Evolutionary conservation across 192 early-diverging fungal species (phyloP).

Genomic region (Thamnidium elegans): DNA sequence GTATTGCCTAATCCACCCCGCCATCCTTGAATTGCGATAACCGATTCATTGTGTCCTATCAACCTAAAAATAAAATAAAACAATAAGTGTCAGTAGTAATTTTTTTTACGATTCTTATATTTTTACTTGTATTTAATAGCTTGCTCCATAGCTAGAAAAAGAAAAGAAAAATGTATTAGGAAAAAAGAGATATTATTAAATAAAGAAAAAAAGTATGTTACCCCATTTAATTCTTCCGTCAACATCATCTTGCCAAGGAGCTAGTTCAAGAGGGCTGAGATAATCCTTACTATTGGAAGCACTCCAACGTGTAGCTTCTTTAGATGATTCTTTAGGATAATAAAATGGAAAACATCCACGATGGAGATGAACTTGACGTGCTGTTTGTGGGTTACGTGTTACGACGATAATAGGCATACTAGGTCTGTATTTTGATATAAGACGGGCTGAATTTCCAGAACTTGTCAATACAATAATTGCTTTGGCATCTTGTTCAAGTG

Average conservation of each 20-base stretch:
- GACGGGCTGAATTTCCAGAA: constrained; percentile 77
- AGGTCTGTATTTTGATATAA: constrained; percentile 89
- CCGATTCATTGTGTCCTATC: constrained; percentile 62
- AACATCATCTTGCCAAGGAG: constrained; percentile 59
- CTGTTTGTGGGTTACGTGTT: constrained; percentile 62
- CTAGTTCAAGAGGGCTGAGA: constrained; percentile 1
- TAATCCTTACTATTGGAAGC: constrained; percentile 9
- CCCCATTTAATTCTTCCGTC: constrained; percentile 71
- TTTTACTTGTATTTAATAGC: constrained; percentile 12
- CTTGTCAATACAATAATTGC: constrained; percentile 86
- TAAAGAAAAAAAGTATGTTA: constrained; percentile 25
- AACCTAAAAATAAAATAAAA: constrained; percentile 42
- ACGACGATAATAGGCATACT: constrained; percentile 85
- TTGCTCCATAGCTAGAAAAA: constrained; percentile 9
- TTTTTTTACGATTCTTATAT: neutral
- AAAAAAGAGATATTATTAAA: no score
- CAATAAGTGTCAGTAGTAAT: neutral
- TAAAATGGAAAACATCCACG: constrained; percentile 72
- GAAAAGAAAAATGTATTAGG: neutral
- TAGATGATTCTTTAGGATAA: constrained; percentile 33
- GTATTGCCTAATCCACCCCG: constrained; percentile 79
- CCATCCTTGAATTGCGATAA: constrained; percentile 85
- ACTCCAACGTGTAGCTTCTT: constrained; percentile 26
- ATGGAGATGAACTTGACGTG: constrained; percentile 68
- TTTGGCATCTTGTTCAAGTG: constrained; percentile 71